Conservation (phyloP, 495 filamentous ascomycete species). For the Pyrenula aspistea region DNA sequence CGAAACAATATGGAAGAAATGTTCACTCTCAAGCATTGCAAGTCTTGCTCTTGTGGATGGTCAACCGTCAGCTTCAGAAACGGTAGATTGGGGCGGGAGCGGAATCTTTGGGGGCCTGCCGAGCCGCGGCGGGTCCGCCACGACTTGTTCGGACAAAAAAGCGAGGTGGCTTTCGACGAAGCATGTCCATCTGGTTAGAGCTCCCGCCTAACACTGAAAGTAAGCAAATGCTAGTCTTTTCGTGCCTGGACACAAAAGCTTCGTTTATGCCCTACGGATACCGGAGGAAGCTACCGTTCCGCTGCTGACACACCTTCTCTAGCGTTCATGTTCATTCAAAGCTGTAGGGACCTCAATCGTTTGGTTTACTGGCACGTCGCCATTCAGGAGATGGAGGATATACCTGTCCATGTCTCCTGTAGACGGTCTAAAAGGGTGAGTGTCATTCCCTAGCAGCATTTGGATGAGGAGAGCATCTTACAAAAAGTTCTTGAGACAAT, state of each 20-base stretch:
- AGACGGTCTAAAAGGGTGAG: too few species aligned
- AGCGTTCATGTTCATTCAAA: too few species aligned
- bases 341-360: too few species aligned
- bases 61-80: background rate
- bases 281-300: too few species aligned
- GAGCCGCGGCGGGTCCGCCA: background rate
- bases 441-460: too few species aligned
- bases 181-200: background rate
- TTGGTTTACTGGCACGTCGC: too few species aligned
- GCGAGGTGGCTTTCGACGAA: background rate
- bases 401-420: too few species aligned
- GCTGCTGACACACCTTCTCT: too few species aligned
- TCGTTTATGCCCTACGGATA: background rate
- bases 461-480: too few species aligned
- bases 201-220: background rate
- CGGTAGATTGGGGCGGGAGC: background rate
- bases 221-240: background rate
- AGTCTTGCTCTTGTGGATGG: too few species aligned
- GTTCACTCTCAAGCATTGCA: background rate
- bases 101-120: background rate
- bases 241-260: background rate
- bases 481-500: too few species aligned
- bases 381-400: too few species aligned
- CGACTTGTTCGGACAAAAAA: background rate
- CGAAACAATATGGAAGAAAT: background rate